phyloP scores from a whole-genome alignment of 768 basidiomycete species.

The Antrodiella citrinella region DNA sequence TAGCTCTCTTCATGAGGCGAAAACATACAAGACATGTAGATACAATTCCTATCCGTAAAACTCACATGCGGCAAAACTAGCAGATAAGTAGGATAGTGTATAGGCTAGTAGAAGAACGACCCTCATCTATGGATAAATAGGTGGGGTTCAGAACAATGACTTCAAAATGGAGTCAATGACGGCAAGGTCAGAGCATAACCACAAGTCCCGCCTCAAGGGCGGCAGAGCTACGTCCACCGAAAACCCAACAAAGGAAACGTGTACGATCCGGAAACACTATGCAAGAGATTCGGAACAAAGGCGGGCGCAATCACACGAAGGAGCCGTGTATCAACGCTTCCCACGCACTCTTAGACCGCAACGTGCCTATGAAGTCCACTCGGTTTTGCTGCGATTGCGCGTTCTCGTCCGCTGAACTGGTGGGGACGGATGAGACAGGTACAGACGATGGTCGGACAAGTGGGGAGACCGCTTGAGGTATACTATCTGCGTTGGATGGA shows the following conservation, averaged over 20 bases:
- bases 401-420: background rate
- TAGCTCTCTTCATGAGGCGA: too few species aligned
- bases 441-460: background rate
- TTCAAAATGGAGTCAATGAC: background rate
- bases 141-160: background rate
- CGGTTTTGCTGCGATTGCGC: conserved; percentile 14
- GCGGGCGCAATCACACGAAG: conserved; percentile 35
- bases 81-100: background rate
- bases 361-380: conserved; percentile 45
- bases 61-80: background rate
- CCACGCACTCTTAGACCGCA: conserved; percentile 58
- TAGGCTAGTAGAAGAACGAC: background rate
- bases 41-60: too few species aligned
- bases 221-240: background rate
- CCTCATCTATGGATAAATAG: background rate
- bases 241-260: background rate
- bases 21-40: too few species aligned
- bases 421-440: background rate
- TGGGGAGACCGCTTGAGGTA: background rate
- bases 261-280: background rate
- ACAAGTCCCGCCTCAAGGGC: background rate
- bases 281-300: background rate
- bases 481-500: background rate
- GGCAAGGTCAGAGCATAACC: background rate
- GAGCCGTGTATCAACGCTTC: conserved; percentile 62